Conservation (phyloP, 495 filamentous ascomycete species). For the Daldinia bambusicola region DNA sequence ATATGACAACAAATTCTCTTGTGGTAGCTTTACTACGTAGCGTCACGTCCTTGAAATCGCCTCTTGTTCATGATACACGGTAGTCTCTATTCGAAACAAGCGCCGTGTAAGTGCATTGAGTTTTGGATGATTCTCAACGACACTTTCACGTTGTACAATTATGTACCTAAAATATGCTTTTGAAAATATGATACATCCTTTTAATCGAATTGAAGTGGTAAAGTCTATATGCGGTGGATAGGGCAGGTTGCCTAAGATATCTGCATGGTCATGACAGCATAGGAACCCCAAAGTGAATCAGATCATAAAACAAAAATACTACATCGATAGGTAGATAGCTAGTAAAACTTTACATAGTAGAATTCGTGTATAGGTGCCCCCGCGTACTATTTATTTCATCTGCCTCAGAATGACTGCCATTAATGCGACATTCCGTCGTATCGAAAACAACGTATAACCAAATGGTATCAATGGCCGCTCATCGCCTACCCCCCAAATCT, state of each 20-base stretch:
- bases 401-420: slow-evolving; percentile 25
- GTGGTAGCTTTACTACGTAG: too few species aligned
- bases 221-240: too few species aligned
- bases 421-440: slow-evolving; percentile 27
- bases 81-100: too few species aligned
- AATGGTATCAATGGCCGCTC: slow-evolving; percentile 33
- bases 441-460: slow-evolving; percentile 14
- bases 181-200: too few species aligned
- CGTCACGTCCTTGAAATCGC: too few species aligned
- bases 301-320: slow-evolving; percentile 27
- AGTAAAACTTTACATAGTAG: neutral
- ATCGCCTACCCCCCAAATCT: slow-evolving; percentile 30
- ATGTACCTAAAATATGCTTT: too few species aligned
- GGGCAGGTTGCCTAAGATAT: neutral
- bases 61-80: too few species aligned
- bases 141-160: too few species aligned
- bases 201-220: too few species aligned
- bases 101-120: too few species aligned
- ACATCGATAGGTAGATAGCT: neutral
- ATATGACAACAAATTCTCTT: too few species aligned
- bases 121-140: too few species aligned
- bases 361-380: slow-evolving; percentile 12
- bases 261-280: neutral
- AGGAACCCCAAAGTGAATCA: neutral
- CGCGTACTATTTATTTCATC: slow-evolving; percentile 22